Evolutionary conservation across 2,329 filamentous ascomycete species (phyloP).

Genomic region (Aspergillus sp.): DNA sequence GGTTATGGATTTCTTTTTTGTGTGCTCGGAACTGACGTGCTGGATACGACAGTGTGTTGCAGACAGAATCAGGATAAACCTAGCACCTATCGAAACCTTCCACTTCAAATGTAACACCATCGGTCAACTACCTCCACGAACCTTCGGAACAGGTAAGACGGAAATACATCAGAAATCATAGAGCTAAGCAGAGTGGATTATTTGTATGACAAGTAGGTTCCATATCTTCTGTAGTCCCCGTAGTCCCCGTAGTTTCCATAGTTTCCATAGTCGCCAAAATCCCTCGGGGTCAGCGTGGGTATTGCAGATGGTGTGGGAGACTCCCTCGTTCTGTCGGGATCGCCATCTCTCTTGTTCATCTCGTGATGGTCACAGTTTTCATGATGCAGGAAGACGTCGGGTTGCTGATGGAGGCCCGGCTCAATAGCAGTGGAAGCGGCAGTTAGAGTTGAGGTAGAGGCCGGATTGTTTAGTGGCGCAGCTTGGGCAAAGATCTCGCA

Average conservation of each 20-base stretch:
- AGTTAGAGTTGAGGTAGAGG: conserved; percentile 4
- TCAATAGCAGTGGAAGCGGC: conserved; percentile 1
- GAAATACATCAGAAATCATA: too few relatives aligned
- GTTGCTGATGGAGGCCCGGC: too few relatives aligned
- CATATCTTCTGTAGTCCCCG: conserved; percentile 16
- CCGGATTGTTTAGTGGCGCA: conserved; percentile 5
- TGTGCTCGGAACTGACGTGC: too few relatives aligned
- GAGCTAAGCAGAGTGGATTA: too few relatives aligned
- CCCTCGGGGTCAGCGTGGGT: neutral
- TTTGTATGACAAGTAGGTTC: conserved; percentile 7
- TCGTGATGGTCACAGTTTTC: conserved; percentile 2
- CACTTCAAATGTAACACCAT: too few relatives aligned
- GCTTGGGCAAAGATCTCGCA: conserved; percentile 11
- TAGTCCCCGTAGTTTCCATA: conserved; percentile 17
- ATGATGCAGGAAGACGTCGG: neutral
- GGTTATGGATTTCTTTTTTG: too few relatives aligned
- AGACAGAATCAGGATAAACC: too few relatives aligned
- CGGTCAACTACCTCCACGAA: too few relatives aligned
- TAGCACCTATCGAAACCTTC: too few relatives aligned
- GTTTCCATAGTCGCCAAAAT: conserved; percentile 17
- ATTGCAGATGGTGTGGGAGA: conserved; percentile 1
- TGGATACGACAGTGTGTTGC: too few relatives aligned
- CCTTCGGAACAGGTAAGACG: too few relatives aligned
- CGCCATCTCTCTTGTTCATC: neutral
- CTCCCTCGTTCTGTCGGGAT: neutral